Percentiles rank a stretch among this genome's conserved stretches.
Conservation (phyloP, 805 yeast genomes). For the Phaffomyces opuntiae region DNA sequence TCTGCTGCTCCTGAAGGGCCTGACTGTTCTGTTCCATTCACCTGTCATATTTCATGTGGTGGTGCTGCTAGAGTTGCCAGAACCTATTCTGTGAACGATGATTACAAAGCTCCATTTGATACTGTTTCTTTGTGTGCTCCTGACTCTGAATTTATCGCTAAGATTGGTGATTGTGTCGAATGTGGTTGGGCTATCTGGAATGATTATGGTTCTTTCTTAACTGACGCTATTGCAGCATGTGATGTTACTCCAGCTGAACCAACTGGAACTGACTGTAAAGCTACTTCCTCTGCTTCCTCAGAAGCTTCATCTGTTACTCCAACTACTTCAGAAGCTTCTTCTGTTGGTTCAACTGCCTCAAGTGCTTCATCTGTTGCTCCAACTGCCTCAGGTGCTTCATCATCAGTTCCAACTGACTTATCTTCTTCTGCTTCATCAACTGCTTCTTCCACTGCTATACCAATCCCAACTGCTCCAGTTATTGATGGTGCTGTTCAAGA, state of each 20-base stretch:
- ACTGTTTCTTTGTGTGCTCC: slow-evolving; percentile 15
- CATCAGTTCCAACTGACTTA: neutral
- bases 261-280: too few species aligned
- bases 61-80: too few species aligned
- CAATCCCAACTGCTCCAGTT: neutral
- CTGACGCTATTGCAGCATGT: slow-evolving; percentile 7
- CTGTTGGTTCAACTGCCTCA: neutral
- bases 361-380: neutral
- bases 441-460: neutral
- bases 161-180: slow-evolving; percentile 23
- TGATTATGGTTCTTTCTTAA: slow-evolving; percentile 22
- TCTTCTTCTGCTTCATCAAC: neutral
- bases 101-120: slow-evolving; percentile 3
- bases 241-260: neutral
- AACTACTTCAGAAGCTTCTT: neutral
- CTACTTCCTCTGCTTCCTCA: neutral
- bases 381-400: neutral
- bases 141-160: slow-evolving; percentile 9
- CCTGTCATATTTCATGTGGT: too few species aligned
- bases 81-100: neutral
- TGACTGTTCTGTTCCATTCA: too few species aligned
- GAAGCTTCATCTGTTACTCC: neutral
- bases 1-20: too few species aligned
- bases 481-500: slow-evolving; percentile 5
- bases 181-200: slow-evolving; percentile 32